Evolutionary conservation across 768 basidiomycete genomes (phyloP).

Genomic region (Hypsizygus marmoreus): DNA sequence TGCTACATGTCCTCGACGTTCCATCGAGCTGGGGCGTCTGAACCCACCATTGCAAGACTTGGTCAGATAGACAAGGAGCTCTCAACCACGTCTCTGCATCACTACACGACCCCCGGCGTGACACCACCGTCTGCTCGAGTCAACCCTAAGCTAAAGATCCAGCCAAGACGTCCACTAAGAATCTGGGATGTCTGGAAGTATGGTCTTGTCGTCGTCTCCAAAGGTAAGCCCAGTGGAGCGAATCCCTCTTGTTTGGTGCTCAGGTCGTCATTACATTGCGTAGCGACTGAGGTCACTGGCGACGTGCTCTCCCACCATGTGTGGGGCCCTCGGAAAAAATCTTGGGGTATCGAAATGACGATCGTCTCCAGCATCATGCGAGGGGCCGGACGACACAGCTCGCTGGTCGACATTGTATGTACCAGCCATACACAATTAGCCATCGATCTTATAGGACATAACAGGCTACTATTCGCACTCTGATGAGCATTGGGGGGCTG

Average conservation of each 20-base stretch:
- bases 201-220: slow-evolving; percentile 62
- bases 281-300: slow-evolving; percentile 51
- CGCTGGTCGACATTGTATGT: slow-evolving; percentile 80
- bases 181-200: slow-evolving; percentile 77
- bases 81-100: slow-evolving; percentile 37
- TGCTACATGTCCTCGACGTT: slow-evolving; percentile 21
- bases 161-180: slow-evolving; percentile 54
- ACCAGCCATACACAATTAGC: not conserved
- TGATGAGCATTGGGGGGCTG: slow-evolving; percentile 80
- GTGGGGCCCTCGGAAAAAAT: slow-evolving; percentile 84
- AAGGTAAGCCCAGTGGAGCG: slow-evolving; percentile 45
- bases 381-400: slow-evolving; percentile 77
- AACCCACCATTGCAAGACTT: slow-evolving; percentile 4
- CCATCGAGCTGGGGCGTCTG: slow-evolving; percentile 13
- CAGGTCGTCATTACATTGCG: not conserved
- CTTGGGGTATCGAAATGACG: slow-evolving; percentile 96
- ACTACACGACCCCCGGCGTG: slow-evolving; percentile 70
- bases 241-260: not conserved
- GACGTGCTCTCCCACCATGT: slow-evolving; percentile 81
- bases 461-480: slow-evolving; percentile 51
- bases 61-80: slow-evolving; percentile 22
- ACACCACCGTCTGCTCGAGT: slow-evolving; percentile 76
- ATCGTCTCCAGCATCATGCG: slow-evolving; percentile 84
- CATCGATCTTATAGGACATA: slow-evolving; percentile 3
- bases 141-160: slow-evolving; percentile 64